Base-by-base conservation (phyloP, 2,329 filamentous ascomycete genomes). In the Phialemoniopsis sp. region DNA sequence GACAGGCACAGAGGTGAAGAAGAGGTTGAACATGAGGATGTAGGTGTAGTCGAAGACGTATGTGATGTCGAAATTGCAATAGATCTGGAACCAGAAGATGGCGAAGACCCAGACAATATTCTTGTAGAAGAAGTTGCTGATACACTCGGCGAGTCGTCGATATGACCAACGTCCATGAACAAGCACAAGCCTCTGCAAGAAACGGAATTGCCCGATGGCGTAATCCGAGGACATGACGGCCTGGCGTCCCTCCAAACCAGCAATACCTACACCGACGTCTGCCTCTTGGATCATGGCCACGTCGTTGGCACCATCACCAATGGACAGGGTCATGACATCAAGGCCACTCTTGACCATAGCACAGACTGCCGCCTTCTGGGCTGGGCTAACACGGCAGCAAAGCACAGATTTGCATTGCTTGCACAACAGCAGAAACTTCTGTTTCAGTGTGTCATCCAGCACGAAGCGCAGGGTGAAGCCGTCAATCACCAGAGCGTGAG, bases 61-160 rank as follows among this genome's bases (percentile, higher is more conserved):
- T 34, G 91, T 91, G 62, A 91, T 89, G 67, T 98, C 93, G 61
- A 94, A 96, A 65, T 95, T 85, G 71, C 87, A 89, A 65, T 86
- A 98, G 39, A 95, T 88, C 59, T 94, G 89, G 64, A 87, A 98
- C 91, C 91, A 97, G 75, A 97, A 96, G 42, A 98, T 86, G 32
- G 85, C 79, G 57, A 96, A 91, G 1, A 89, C 93, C 93, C 93
- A 98, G 38, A 97, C 85, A 64, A 98, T 86, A 70, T 97, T 98
- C 85, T 98, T 98, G 80, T 97, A 98, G 73, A 98, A 98, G 75
- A 98, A 98, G 63, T 98, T 98, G 61, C 89, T 89, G 55, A 94
- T 96, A 34, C 85, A 87, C 68, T 98, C 93, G 21, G 85, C 89
- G 60, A 98, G 70, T 52, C 93, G 82, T 38, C 91, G 80, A 67